phyloP scores from a whole-genome alignment of 2,329 filamentous ascomycete species.

The Cercospora sp. region DNA sequence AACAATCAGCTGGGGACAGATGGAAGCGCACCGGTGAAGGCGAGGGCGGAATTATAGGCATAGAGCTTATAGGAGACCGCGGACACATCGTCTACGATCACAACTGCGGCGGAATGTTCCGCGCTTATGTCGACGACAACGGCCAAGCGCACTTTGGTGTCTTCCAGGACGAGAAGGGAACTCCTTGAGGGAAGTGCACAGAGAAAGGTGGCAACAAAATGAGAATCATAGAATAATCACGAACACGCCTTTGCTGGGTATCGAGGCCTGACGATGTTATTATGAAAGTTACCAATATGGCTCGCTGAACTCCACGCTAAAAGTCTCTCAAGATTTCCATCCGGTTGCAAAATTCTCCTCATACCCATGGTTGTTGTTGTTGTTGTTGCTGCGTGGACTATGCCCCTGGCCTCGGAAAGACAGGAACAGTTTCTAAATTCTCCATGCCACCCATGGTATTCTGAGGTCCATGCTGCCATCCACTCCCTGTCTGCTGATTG shows the following conservation, averaged over 20 bases:
- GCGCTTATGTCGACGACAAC: conserved; percentile 70
- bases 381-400: conserved; percentile 19
- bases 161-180: conserved; percentile 23
- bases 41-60: conserved; percentile 81
- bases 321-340: background rate
- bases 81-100: conserved; percentile 70
- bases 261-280: conserved; percentile 3
- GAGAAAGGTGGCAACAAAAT: background rate
- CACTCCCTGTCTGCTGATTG: conserved; percentile 81
- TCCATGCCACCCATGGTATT: conserved; percentile 79
- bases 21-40: conserved; percentile 77
- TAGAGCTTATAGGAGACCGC: conserved; percentile 58
- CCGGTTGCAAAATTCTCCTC: background rate
- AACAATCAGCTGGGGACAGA: conserved; percentile 70
- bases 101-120: conserved; percentile 86
- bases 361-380: conserved; percentile 20
- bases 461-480: conserved; percentile 76
- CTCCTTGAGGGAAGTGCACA: background rate
- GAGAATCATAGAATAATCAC: background rate
- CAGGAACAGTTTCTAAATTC: conserved; percentile 72
- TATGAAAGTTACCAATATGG: conserved; percentile 7
- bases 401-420: conserved; percentile 79
- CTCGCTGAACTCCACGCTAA: conserved; percentile 17
- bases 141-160: conserved; percentile 51
- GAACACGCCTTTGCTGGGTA: conserved; percentile 12